Base-by-base conservation (phyloP, 1,284 basidiomycete genomes). In the Gomphus bonarii region DNA sequence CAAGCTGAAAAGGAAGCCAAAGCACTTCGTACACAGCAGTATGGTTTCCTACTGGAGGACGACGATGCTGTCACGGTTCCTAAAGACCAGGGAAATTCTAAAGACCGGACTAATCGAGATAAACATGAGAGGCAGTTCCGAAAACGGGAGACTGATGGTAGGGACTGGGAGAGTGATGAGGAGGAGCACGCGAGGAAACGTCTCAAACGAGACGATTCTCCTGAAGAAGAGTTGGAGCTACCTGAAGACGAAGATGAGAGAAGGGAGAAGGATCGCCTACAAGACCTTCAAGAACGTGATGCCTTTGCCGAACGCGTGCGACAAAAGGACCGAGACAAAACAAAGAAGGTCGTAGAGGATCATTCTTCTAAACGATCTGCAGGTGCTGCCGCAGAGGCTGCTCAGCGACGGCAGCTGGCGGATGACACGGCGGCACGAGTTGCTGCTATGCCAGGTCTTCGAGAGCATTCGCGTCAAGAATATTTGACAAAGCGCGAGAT, bases 401-500 rank as follows among this genome's bases (percentile, higher is more conserved):
- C 85, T 20, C 80, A 85, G 61, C 78, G 93, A 60, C 77, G 89
- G 61, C 78, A 85, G 55, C 74, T 98, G 8, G 94, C 91, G 14
- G 92, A 97, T 63, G 94, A 98, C 66, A 63, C 81, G 0, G 81
- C 83, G 57, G 89, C 88, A 11, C 82, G 92, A n/a, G 68, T 72
- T 10, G 71, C 72, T n/a, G 91, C 90, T 14, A 82, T 97, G 68
- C 91, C 91, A 0, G 84, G 82, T 31, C 76, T 97, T 3, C 84
- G 94, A 53, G 74, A 88, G 59, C 88, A 87, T 64, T 93, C 92
- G 3, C 83, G 95, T 61, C 89, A 97, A 67, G 90, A 94, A 67
- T 99, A 99, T 67, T 80, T 99, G 59, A 88, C 91, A 28, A 99
- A 99, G 69, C 88, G 97, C 64, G 94, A 97, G 71, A 76, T 89